A percentile compares a stretch with the other conserved stretches of the same genome.
Evolutionary conservation across 2,329 filamentous ascomycete species (phyloP).

Genomic region (Talaromyces marneffei): DNA sequence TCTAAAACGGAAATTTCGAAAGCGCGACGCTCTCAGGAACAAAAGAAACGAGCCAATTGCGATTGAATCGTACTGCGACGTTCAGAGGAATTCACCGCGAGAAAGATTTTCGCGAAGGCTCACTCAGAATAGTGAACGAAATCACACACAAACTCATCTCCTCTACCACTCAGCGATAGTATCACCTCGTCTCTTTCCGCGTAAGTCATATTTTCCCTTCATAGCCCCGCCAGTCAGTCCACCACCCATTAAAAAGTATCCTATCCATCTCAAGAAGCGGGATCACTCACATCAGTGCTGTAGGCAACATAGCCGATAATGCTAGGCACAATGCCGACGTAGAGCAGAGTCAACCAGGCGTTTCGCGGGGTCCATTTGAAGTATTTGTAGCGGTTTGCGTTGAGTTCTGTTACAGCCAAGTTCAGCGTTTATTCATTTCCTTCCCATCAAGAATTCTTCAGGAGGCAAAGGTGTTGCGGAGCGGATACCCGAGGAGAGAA

Average conservation of each 20-base stretch:
- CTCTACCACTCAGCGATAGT: constrained; percentile 69
- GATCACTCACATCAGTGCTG: constrained; percentile 71
- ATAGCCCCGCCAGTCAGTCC: constrained; percentile 16
- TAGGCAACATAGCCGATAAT: constrained; percentile 68
- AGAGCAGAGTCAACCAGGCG: constrained; percentile 71
- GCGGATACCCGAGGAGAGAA: constrained; percentile 9
- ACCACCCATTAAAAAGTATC: neutral
- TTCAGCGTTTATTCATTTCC: neutral
- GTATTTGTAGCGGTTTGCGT: constrained; percentile 79
- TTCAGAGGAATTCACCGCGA: neutral
- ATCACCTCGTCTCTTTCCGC: constrained; percentile 84
- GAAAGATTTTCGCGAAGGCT: neutral
- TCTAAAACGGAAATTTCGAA: neutral
- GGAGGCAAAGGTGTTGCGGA: no score
- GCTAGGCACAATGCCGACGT: constrained; percentile 65
- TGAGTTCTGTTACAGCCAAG: constrained; percentile 60
- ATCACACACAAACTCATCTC: neutral
- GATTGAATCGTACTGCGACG: neutral
- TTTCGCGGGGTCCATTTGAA: constrained; percentile 90
- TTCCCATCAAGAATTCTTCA: neutral
- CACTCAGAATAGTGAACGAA: neutral
- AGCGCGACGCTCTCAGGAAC: neutral
- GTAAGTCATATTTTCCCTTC: constrained; percentile 79
- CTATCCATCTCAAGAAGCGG: neutral
- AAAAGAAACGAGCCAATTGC: constrained; percentile 6